Conservation (phyloP, 495 filamentous ascomycete genomes). For the Clavariopsis aquatica region DNA sequence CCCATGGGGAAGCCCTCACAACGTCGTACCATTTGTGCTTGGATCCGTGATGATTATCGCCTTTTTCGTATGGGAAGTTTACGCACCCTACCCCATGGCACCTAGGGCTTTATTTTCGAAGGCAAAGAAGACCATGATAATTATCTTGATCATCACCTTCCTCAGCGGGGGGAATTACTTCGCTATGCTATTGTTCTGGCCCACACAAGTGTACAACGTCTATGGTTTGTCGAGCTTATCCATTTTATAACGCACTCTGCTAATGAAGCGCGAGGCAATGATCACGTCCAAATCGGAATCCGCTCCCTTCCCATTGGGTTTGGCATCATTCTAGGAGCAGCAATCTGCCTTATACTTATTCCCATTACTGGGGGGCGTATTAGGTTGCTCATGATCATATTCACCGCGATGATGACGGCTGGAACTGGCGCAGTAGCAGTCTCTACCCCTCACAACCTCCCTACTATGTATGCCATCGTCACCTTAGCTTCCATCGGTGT, state of each 20-base stretch:
- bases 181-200: constrained; percentile 73
- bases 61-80: constrained; percentile 62
- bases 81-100: constrained; percentile 66
- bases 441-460: constrained; percentile 59
- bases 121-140: constrained; percentile 49
- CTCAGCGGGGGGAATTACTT: constrained; percentile 77
- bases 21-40: constrained; percentile 61
- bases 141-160: constrained; percentile 71
- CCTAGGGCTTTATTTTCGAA: constrained; percentile 63
- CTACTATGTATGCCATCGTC: constrained; percentile 62
- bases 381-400: background rate
- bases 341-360: background rate
- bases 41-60: constrained; percentile 56
- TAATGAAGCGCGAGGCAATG: background rate
- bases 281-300: background rate
- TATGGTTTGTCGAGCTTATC: constrained; percentile 59
- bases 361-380: background rate
- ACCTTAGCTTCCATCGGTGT: constrained; percentile 68
- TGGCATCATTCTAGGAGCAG: background rate
- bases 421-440: constrained; percentile 50
- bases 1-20: constrained; percentile 58
- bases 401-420: background rate
- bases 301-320: background rate
- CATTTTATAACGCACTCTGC: background rate
- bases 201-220: constrained; percentile 71